Base-by-base conservation (phyloP, 441 rosid species). In the Gossypium davidsonii region DNA sequence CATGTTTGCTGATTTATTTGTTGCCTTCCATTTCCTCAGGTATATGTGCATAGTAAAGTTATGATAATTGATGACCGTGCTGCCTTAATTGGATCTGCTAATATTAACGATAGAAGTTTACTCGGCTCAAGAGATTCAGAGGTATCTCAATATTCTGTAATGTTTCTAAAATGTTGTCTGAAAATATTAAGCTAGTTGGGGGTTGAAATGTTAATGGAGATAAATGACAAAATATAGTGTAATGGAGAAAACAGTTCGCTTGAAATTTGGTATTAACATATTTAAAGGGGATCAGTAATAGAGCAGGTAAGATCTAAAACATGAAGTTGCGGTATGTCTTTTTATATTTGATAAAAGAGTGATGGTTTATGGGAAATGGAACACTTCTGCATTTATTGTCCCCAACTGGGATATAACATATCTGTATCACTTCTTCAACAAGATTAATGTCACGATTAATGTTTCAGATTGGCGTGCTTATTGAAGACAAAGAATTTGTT, bases 41-140 rank as follows among this genome's bases (percentile, higher is more conserved):
- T 96, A 49, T 96, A 96, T 78, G 98, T 96, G 77, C 99, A 96
- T 83, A 89, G 99, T 80, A 96, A 96, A 83, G 77, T 96, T 83
- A 87, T 96, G 97, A 87, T 96, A 67, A 67, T 93, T 63, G 99
- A 93, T 79, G 99, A 96, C 82, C 77, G 79, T 73, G 78, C 83
- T 48, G 78, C 91, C 39, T 77, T 96, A 82, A 81, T 96, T 79
- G 98, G 99, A 78, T 93, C 99, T 49, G 97, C 99, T 76, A 96
- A 93, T 75, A 91, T 96, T 60, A 96, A 96, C 53, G 99, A 96
- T 66, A 82, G 99, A 75, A 96, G 99, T 85, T 87, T 96, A 74
- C 98, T 96, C 64, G 99, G 99, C 74, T 91, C 99, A 39, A 86
- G 99, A 74, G 99, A 96, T 82, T 96, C 98, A 10, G 99, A 96